Evolutionary conservation across 1,284 basidiomycete genomes (phyloP).

Genomic region (Inonotus hispidus): DNA sequence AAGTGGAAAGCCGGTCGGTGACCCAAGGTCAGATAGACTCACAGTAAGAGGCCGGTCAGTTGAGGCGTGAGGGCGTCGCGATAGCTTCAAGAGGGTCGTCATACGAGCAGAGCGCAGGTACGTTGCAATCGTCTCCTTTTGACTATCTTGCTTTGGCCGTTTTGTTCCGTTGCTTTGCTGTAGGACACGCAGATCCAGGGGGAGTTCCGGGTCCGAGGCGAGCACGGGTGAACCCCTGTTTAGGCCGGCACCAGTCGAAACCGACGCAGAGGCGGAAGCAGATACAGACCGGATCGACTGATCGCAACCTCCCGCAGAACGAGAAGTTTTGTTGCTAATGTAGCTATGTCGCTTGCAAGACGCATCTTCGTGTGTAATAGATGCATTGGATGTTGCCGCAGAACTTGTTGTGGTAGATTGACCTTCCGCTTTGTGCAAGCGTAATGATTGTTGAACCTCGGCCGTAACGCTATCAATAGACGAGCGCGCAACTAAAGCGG

Average conservation of each 20-base stretch:
- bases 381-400: not conserved
- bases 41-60: conserved; percentile 72
- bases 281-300: conserved; percentile 14
- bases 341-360: conserved; percentile 4
- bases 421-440: conserved; percentile 25
- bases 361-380: not conserved
- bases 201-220: not conserved
- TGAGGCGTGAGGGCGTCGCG: conserved; percentile 73
- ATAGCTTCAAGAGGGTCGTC: conserved; percentile 77
- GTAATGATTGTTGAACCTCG: conserved; percentile 63
- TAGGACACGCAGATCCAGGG: conserved; percentile 2
- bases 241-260: not conserved
- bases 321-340: conserved; percentile 3
- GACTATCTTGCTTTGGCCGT: conserved; percentile 30
- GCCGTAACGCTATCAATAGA: conserved; percentile 81
- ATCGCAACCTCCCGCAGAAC: conserved; percentile 13
- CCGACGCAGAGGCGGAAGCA: conserved; percentile 12
- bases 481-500: conserved; percentile 62
- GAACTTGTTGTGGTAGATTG: conserved; percentile 30
- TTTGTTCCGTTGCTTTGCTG: conserved; percentile 1
- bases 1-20: conserved; percentile 76
- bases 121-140: conserved; percentile 69
- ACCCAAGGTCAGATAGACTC: conserved; percentile 89
- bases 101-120: conserved; percentile 82
- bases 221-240: conserved; percentile 1